Evolutionary conservation across 495 filamentous ascomycete species (phyloP).

Genomic region (Penicillium cinerascens): DNA sequence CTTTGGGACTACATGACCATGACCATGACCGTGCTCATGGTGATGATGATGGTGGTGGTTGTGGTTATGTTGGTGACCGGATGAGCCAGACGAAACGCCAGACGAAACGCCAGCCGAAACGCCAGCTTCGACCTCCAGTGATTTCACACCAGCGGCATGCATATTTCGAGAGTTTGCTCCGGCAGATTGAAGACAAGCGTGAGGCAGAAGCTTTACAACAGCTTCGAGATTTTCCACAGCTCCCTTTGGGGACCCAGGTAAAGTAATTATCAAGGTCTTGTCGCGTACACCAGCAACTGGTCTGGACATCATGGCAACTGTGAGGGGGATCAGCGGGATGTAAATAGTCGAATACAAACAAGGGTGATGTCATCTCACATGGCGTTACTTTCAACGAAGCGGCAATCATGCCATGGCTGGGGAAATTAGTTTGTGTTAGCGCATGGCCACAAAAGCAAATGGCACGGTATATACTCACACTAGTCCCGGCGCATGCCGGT

Average conservation of each 20-base stretch:
- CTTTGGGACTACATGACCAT: constrained; percentile 63
- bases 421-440: constrained; percentile 26
- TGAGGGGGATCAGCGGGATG: constrained; percentile 14
- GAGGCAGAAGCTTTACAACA: constrained; percentile 83
- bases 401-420: constrained; percentile 86
- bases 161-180: constrained; percentile 76
- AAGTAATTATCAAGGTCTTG: constrained; percentile 79
- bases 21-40: constrained; percentile 53
- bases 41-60: constrained; percentile 53
- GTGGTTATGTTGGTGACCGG: constrained; percentile 23
- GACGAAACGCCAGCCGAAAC: constrained; percentile 47
- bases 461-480: constrained; percentile 53
- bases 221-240: constrained; percentile 92
- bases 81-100: constrained; percentile 46
- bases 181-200: constrained; percentile 87
- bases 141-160: constrained; percentile 76
- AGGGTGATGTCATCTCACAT: constrained; percentile 56
- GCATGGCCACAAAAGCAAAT: neutral
- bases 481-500: constrained; percentile 84
- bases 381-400: constrained; percentile 82
- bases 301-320: constrained; percentile 96
- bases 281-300: constrained; percentile 88
- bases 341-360: constrained; percentile 8
- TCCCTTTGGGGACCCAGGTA: constrained; percentile 96
- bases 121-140: constrained; percentile 81